Conservation (phyloP, 2,329 filamentous ascomycete genomes). For the Juglanconis juglandina region DNA sequence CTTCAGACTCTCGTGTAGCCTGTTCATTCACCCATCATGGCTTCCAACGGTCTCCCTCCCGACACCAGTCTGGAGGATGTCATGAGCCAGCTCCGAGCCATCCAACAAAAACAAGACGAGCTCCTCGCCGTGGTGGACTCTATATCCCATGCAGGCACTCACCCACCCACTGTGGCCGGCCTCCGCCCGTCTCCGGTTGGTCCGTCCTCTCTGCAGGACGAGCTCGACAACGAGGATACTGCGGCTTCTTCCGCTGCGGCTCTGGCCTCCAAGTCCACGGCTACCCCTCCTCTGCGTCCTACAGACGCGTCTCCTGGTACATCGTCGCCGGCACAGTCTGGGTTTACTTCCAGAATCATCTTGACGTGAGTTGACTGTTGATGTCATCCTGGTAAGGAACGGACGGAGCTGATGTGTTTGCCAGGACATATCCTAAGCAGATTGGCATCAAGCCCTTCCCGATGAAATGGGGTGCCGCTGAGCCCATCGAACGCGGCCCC, state of each 20-base stretch:
- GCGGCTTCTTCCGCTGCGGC: conserved; percentile 18
- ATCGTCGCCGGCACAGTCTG: conserved; percentile 5
- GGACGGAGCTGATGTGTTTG: not conserved
- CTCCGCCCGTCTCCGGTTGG: conserved; percentile 6
- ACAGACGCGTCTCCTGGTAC: conserved; percentile 18
- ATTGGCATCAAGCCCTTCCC: conserved; percentile 88
- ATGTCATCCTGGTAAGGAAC: not conserved
- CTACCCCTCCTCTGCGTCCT: conserved; percentile 22
- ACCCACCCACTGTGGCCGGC: not conserved
- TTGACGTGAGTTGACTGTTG: conserved; percentile 14
- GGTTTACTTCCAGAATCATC: conserved; percentile 18
- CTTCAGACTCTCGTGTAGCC: not conserved
- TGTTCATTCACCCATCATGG: conserved; percentile 6
- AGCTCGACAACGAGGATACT: conserved; percentile 11
- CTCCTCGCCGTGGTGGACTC: conserved; percentile 17
- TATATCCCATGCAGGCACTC: conserved; percentile 3
- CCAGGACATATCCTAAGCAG: conserved; percentile 82
- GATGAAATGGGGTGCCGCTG: conserved; percentile 80
- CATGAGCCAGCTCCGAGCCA: conserved; percentile 16
- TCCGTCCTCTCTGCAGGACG: conserved; percentile 6
- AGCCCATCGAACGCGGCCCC: conserved; percentile 74
- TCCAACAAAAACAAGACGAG: conserved; percentile 19
- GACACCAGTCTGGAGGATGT: conserved; percentile 17
- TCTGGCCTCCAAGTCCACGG: conserved; percentile 22
- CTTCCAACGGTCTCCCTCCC: conserved; percentile 12